Conservation (phyloP, 192 early-diverging fungal genomes). For the Pilaira anomala region DNA sequence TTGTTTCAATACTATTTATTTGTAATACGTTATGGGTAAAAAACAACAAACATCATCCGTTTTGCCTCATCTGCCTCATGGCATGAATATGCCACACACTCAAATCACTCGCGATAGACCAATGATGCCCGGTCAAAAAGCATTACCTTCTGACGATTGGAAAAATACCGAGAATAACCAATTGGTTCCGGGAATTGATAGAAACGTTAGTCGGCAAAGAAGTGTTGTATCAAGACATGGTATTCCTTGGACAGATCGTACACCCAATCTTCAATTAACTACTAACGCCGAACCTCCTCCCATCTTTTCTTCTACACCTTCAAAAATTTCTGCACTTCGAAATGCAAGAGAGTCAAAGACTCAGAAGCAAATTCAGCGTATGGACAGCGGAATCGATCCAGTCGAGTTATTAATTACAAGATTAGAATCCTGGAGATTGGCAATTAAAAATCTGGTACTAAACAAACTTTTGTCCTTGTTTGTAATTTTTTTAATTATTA, state of each 20-base stretch:
- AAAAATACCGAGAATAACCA: background rate
- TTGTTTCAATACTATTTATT: background rate
- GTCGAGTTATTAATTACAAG: conserved; percentile 15
- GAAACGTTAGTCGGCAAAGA: background rate
- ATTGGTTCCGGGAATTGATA: background rate
- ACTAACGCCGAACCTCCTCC: conserved; percentile 18
- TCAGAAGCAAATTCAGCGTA: conserved; percentile 28
- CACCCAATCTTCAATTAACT: background rate
- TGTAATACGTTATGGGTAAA: background rate
- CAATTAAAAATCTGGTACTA: conserved; percentile 31
- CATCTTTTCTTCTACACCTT: conserved; percentile 25
- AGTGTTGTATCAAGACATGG: conserved; percentile 4
- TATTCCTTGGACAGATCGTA: conserved; percentile 6
- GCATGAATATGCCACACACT: conserved; percentile 11
- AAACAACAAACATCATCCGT: background rate
- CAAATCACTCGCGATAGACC: background rate
- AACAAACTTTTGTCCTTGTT: background rate
- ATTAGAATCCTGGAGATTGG: conserved; percentile 23
- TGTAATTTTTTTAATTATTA: background rate
- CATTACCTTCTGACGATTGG: conserved; percentile 1
- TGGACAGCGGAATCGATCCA: conserved; percentile 33
- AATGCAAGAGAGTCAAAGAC: conserved; percentile 4
- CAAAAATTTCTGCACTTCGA: background rate
- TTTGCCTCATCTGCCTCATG: conserved; percentile 23
- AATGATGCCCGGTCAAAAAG: conserved; percentile 6